Evolutionary conservation across 2,329 filamentous ascomycete genomes (phyloP), one percentile per base, ranked within the genome.

Genomic region (Thelonectria rubi): DNA sequence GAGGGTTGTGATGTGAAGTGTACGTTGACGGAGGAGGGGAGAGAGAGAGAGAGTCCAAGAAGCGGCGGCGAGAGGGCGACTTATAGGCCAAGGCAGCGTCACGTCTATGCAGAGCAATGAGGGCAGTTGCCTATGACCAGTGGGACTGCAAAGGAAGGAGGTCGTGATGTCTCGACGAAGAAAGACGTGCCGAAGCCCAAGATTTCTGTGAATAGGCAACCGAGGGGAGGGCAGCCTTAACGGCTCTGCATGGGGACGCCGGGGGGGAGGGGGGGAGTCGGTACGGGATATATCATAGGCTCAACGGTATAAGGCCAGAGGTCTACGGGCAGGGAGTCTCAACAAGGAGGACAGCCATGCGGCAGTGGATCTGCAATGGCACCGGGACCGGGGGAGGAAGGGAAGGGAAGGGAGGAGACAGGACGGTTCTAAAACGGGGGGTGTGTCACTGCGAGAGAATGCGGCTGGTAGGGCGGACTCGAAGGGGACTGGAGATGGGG

Each of bases 391-490:
- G 58, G 62, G 63, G 60, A 62, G 61, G 64, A n/a, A n/a, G n/a
- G n/a, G n/a, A n/a, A n/a, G n/a, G n/a, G n/a, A n/a, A n/a, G 7
- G 24, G 24, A 7, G 69, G 60, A 39, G 51, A 26, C 24, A 37
- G 15, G 34, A 39, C 42, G 32, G 46, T 55, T 65, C 58, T 53
- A 55, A 42, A 48, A 48, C 40, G 48, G 55, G 49, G 64, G 56
- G 40, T n/a, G n/a, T n/a, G n/a, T n/a, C n/a, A n/a, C n/a, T n/a
- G n/a, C n/a, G 14, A 14, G 18, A 55, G 15, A 11, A 42, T 51
- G 40, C 21, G 43, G 55, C 63, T 48, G 63, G 63, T 67, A 72
- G 70, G 69, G 67, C 69, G 67, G 62, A 65, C 24, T 55, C 20
- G 39, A 46, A 30, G n/a, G 30, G 26, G 11, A 24, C 24, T 37